Evolutionary conservation across 257 asterid genomes (phyloP).

Genomic region (Solanum microdontum): DNA sequence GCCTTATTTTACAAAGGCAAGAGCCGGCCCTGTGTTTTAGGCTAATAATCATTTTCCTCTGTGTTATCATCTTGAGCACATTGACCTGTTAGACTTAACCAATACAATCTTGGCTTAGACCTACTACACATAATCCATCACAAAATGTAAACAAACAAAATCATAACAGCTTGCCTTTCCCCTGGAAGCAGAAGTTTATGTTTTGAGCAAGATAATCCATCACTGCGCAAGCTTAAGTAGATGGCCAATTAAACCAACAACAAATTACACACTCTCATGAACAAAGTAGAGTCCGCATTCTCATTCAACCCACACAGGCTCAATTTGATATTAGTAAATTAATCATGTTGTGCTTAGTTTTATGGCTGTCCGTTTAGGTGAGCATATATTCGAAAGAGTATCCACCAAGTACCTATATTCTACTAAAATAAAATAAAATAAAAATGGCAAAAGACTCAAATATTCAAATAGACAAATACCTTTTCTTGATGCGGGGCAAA

Average conservation of each 20-base stretch:
- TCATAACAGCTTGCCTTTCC: neutral
- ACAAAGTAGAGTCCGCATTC: neutral
- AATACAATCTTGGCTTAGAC: neutral
- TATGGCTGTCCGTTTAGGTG: neutral
- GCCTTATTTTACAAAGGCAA: neutral
- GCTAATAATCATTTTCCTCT: neutral
- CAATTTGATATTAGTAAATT: neutral
- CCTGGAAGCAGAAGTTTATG: neutral
- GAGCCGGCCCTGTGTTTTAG: neutral
- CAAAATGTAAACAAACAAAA: neutral
- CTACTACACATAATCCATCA: neutral
- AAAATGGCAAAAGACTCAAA: neutral
- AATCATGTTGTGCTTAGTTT: neutral
- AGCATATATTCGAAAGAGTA: neutral
- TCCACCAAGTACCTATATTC: neutral
- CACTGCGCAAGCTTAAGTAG: neutral
- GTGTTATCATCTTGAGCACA: neutral
- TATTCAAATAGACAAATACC: constrained; percentile 24
- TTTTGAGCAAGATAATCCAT: neutral
- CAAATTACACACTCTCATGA: neutral
- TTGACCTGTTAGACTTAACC: neutral
- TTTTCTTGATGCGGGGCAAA: constrained; percentile 74
- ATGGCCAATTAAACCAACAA: neutral
- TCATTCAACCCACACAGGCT: neutral
- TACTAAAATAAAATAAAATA: neutral